Base-by-base conservation (phyloP, 768 basidiomycete species). In the Tylopilus balloui region DNA sequence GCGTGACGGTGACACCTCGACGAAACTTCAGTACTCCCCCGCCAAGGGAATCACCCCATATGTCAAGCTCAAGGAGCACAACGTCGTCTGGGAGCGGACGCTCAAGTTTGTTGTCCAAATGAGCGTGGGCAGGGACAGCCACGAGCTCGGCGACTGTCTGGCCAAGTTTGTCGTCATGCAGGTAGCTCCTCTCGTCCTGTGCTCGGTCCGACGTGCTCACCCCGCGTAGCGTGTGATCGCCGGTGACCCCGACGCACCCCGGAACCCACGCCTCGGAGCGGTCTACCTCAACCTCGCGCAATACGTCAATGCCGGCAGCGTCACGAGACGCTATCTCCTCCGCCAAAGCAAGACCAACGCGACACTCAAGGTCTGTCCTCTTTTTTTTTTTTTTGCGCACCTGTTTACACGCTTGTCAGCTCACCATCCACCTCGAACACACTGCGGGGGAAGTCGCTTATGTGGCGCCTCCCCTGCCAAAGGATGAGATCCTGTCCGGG, bases 261-360 rank as follows among this genome's bases (percentile, higher is more conserved):
- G 72, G 14, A 80, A 83, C 47, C 79, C 81, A 3, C 76, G 79
- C 7, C 72, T 88, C 2, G 88, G 88, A 3, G 73, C 73, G 6
- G 73, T 89, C 7, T 74, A 78, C 55, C 73, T 91, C 49, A 84
- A 91, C 60, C 73, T 91, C 2, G 82, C 88, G 0, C 83, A 89
- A 59, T 91, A 88, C 56, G 83, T 81, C 13, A 73, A 76, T 40
- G 78, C 69, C 1, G 78, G 78, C 8, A 62, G 64, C 24, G 75
- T 88, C 21, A 79, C 80, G 10, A 73, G 88, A 15, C 73, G 79
- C 6, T 86, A 88, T 65, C 72, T 88, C 7, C 68, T 89, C 6
- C 72, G 79, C 41, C 78, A 86, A 57, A 87, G 84, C 57, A 88
- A 86, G 67, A 87, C 81, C 32, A 91, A 91, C 55, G 86, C 88